Percentiles rank a stretch among this genome's conserved stretches.
Evolutionary conservation across 2,329 filamentous ascomycete species (phyloP).

Genomic region (Trichoderma breve): DNA sequence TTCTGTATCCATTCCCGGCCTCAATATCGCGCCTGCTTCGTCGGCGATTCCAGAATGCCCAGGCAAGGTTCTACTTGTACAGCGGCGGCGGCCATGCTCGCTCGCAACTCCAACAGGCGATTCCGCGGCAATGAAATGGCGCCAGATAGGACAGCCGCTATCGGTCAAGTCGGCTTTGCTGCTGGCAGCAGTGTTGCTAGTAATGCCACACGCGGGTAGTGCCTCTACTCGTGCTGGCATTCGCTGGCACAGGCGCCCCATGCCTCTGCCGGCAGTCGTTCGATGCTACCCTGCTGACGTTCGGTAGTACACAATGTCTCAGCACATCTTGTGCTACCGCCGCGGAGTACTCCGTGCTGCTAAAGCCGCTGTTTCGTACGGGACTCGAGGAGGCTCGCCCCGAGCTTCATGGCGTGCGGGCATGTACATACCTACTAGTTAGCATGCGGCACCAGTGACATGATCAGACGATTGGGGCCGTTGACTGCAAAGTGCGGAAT

Average conservation of each 20-base stretch:
- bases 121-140: slow-evolving; percentile 8
- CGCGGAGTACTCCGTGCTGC: not conserved
- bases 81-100: not conserved
- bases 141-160: slow-evolving; percentile 18
- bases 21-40: slow-evolving; percentile 20
- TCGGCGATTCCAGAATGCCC: slow-evolving; percentile 9
- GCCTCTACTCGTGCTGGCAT: not conserved
- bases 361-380: not conserved
- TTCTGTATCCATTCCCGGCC: slow-evolving; percentile 14
- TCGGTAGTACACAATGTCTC: not conserved
- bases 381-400: not conserved
- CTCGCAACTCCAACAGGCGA: not conserved
- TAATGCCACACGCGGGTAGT: not conserved
- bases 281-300: slow-evolving; percentile 1
- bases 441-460: not conserved
- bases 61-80: not conserved
- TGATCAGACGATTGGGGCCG: not conserved
- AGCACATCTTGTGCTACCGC: not conserved
- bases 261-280: slow-evolving; percentile 18
- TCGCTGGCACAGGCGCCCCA: slow-evolving; percentile 11
- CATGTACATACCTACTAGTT: not conserved
- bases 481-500: slow-evolving; percentile 11
- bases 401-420: not conserved
- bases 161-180: slow-evolving; percentile 1
- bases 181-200: not conserved